Conservation (phyloP, 441 rosid genomes). For the Bruguiera hainesii region DNA sequence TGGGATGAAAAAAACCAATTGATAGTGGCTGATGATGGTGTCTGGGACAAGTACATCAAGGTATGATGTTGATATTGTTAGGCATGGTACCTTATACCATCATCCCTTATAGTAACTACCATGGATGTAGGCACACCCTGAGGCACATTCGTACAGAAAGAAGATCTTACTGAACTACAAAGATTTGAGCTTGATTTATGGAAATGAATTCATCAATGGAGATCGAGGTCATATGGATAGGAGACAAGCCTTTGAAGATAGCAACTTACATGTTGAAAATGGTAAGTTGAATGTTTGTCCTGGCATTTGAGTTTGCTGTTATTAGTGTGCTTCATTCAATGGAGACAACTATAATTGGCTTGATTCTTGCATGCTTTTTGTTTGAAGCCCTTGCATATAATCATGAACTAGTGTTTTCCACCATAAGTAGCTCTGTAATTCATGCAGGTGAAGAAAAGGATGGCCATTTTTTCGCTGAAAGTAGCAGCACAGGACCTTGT, state of each 20-base stretch:
- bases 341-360: background rate
- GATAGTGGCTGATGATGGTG: conserved; percentile 35
- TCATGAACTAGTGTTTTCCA: conserved; percentile 1
- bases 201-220: conserved; percentile 28
- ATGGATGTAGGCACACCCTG: conserved; percentile 40
- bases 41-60: conserved; percentile 46
- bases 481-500: conserved; percentile 15
- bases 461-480: conserved; percentile 18
- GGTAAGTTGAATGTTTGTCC: conserved; percentile 25
- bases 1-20: conserved; percentile 44
- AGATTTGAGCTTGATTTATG: conserved; percentile 41
- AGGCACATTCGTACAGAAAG: conserved; percentile 32
- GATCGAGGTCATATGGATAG: conserved; percentile 20
- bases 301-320: conserved; percentile 3
- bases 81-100: conserved; percentile 9
- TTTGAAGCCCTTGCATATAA: conserved; percentile 6
- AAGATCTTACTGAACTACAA: conserved; percentile 38
- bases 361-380: conserved; percentile 10
- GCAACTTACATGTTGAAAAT: conserved; percentile 11
- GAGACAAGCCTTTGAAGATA: conserved; percentile 25
- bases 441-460: conserved; percentile 35
- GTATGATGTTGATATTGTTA: conserved; percentile 22
- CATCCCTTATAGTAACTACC: conserved; percentile 12
- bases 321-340: conserved; percentile 2
- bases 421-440: conserved; percentile 7